Conservation (phyloP, 2,329 filamentous ascomycete genomes). For the Alternaria triticina region DNA sequence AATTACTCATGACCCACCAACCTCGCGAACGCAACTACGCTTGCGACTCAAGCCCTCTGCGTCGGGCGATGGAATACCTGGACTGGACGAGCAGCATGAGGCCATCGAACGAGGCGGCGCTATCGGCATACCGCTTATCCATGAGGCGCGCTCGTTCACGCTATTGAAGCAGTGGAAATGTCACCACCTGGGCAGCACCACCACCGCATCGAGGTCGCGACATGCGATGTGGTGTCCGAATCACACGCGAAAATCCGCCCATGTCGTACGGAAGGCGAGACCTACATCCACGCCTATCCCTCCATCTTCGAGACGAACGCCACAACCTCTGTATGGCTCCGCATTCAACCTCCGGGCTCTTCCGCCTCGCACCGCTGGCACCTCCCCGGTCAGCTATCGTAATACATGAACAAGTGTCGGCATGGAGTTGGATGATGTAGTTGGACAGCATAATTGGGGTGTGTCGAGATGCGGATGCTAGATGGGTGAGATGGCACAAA, state of each 20-base stretch:
- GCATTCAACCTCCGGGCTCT: not conserved
- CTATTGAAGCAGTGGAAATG: not conserved
- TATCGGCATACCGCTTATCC: not conserved
- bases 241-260: not conserved
- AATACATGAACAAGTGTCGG: not conserved
- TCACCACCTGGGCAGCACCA: not conserved
- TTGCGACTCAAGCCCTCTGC: not conserved
- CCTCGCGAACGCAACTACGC: not conserved
- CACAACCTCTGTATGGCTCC: not conserved
- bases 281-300: not conserved
- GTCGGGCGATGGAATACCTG: not conserved
- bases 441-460: not conserved
- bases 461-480: not conserved
- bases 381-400: not conserved
- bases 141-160: not conserved
- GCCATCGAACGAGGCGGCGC: not conserved
- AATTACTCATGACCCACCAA: slow-evolving; percentile 6
- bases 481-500: not conserved
- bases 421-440: not conserved
- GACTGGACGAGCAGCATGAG: not conserved
- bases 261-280: not conserved
- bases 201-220: not conserved
- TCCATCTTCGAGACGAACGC: not conserved
- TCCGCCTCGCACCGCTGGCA: not conserved
- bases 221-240: not conserved